A percentile compares a stretch with the other conserved stretches of the same genome.
These are phyloP conservation scores for Polychytrium aggregatum DNA, from an alignment of 192 early-diverging fungal species.

Conservation along the genomic window DNA sequence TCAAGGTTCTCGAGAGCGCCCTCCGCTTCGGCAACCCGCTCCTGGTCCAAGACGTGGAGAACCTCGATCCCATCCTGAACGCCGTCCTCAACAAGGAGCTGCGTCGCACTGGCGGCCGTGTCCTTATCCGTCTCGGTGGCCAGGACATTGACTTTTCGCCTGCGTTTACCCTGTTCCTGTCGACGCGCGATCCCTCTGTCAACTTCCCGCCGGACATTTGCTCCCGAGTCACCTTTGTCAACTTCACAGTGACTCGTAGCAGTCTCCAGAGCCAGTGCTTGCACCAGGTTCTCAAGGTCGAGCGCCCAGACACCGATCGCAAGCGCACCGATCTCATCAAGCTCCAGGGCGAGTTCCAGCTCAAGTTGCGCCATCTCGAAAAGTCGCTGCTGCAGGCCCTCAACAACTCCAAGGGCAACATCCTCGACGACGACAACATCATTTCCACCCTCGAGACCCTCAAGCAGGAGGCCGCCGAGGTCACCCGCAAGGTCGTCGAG, in stretches of 20 bases:
- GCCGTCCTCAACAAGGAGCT: conserved; percentile 96
- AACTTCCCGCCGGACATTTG: conserved; percentile 93
- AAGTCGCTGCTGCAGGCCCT: conserved; percentile 85
- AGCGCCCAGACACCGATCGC: conserved; percentile 90
- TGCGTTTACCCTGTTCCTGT: conserved; percentile 84
- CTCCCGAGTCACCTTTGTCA: conserved; percentile 96
- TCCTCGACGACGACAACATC: conserved; percentile 93
- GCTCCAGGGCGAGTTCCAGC: conserved; percentile 93
- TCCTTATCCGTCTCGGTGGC: conserved; percentile 85
- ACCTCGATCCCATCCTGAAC: conserved; percentile 95
- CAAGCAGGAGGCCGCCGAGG: conserved; percentile 92
- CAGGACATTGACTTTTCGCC: conserved; percentile 99
- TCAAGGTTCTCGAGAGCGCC: conserved; percentile 95
- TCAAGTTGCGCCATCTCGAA: conserved; percentile 85
- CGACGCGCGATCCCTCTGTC: conserved; percentile 89
- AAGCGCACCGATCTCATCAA: conserved; percentile 87
- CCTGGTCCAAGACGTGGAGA: conserved; percentile 93
- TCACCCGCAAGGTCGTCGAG: conserved; percentile 83
- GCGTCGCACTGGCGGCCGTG: conserved; percentile 89
- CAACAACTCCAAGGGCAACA: conserved; percentile 90
- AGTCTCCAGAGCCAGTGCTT: conserved; percentile 97
- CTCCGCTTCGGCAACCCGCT: conserved; percentile 97
- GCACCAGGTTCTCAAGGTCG: conserved; percentile 86
- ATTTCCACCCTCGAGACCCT: conserved; percentile 89
- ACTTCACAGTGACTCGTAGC: conserved; percentile 94